A percentile compares a stretch with the other conserved stretches of the same genome.
Evolutionary conservation across 2,329 filamentous ascomycete genomes (phyloP).

Genomic region (Aspergillus sp.): DNA sequence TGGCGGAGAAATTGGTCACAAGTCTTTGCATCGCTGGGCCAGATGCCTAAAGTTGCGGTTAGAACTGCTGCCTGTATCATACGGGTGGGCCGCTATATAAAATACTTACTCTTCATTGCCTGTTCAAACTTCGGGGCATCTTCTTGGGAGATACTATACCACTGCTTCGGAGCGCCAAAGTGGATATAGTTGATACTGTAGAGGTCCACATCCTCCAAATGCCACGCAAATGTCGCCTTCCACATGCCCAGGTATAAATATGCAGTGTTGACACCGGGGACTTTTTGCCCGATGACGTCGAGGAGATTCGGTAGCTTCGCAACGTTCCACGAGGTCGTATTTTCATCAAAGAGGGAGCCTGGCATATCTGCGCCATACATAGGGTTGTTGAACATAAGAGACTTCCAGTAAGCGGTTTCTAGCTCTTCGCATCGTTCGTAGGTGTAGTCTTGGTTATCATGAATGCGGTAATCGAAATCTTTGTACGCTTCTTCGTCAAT

Average conservation of each 20-base stretch:
- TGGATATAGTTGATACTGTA: conserved; percentile 99
- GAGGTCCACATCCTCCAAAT: conserved; percentile 95
- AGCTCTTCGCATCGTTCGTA: conserved; percentile 90
- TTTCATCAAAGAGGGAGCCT: conserved; percentile 87
- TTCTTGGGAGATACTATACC: conserved; percentile 98
- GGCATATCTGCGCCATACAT: conserved; percentile 97
- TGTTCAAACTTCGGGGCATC: conserved; percentile 90
- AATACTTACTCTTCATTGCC: conserved; percentile 73
- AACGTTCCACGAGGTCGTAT: conserved; percentile 82
- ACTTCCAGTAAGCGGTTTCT: conserved; percentile 96
- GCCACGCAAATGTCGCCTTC: conserved; percentile 99
- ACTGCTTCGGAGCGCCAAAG: conserved; percentile 97
- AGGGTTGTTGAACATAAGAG: conserved; percentile 88
- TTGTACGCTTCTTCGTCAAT: conserved; percentile 90
- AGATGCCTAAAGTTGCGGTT: conserved; percentile 56
- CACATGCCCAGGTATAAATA: conserved; percentile 99
- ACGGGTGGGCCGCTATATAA: background rate
- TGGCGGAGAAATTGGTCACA: conserved; percentile 95
- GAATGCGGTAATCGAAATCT: conserved; percentile 85
- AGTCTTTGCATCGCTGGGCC: conserved; percentile 91
- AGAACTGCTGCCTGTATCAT: background rate
- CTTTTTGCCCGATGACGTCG: conserved; percentile 90
- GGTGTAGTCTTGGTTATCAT: conserved; percentile 80
- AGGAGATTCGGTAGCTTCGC: conserved; percentile 91
- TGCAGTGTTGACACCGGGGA: conserved; percentile 95